Base-by-base conservation (phyloP, 2,329 filamentous ascomycete genomes). In the Arthroderma sp. region DNA sequence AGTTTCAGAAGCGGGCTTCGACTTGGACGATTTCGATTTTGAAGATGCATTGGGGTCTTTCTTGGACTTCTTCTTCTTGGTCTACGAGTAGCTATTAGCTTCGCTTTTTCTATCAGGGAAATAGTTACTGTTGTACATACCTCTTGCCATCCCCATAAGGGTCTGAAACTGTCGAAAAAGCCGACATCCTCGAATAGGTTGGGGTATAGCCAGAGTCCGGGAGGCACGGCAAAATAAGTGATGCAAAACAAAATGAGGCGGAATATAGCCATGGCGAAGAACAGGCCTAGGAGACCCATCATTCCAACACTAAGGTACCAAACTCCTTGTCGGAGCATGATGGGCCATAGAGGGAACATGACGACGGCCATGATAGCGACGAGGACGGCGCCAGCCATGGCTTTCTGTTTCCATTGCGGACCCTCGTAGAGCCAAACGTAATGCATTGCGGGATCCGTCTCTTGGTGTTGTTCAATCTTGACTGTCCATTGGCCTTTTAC, bases 111-210 rank as follows among this genome's bases (percentile, higher is more conserved):
- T 22, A 22, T 22, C 2, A 22, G 15, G 31, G 44, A 37, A 11
- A 44, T 36, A 4, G 46, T 22, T 22, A 22, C 15, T 22, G 15
- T 3, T 22, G 15, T 22, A 65, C 76, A 64, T 61, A 93, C 86
- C 77, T 94, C 88, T 64, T 98, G 91, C 91, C 91, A 98, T 48
- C 86, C 91, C 89, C 91, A 98, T 4, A 94, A 68, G 15, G 91
- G 91, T 59, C 82, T 82, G 75, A 98, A 98, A 58, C 85, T 93
- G 62, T 98, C 91, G 65, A 98, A 83, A 69, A 98, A 96, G 5
- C 89, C 94, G 29, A 98, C 91, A 61, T 98, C 91, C 63, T 98
- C 91, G 71, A 95, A 98, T 15, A 98, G 70, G 61, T 98, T 98
- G 40, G 91, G 91, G 68, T 89, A 98, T 38, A 98, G 74, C 91